These are phyloP conservation scores for Fusarium sambucinum DNA, from an alignment of 2,329 filamentous ascomycete species.

Conservation along the genomic window DNA sequence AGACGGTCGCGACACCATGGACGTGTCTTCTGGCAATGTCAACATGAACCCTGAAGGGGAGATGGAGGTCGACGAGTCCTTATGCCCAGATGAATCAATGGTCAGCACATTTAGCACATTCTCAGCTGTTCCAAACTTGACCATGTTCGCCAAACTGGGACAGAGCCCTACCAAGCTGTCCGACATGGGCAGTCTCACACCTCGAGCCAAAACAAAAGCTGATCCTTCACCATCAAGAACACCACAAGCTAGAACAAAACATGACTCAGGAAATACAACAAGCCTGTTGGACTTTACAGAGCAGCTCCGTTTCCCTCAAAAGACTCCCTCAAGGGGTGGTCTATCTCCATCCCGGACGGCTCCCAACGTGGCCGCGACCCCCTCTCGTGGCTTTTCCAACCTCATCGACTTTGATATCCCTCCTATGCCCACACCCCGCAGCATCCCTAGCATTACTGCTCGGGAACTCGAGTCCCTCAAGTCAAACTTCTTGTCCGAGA, in stretches of 20 bases:
- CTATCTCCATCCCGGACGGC: constrained; percentile 51
- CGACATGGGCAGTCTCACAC: constrained; percentile 55
- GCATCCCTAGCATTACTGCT: constrained; percentile 89
- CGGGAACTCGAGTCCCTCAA: constrained; percentile 94
- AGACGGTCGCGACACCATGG: constrained; percentile 49
- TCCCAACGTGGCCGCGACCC: constrained; percentile 56
- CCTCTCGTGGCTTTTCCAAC: constrained; percentile 69
- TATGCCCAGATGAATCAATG: constrained; percentile 76
- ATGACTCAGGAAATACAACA: constrained; percentile 72
- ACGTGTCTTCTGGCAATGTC: constrained; percentile 41
- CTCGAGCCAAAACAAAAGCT: constrained; percentile 50
- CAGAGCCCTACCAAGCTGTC: constrained; percentile 71
- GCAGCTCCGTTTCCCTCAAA: constrained; percentile 66
- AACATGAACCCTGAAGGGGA: constrained; percentile 46
- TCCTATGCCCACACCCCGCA: constrained; percentile 91
- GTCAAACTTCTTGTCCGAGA: constrained; percentile 89
- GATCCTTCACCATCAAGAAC: constrained; percentile 54
- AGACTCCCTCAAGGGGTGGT: constrained; percentile 60
- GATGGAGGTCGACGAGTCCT: constrained; percentile 53
- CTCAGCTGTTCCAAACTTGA: constrained; percentile 89
- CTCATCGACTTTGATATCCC: constrained; percentile 85
- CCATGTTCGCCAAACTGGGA: constrained; percentile 80
- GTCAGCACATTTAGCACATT: constrained; percentile 90
- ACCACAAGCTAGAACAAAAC: constrained; percentile 50
- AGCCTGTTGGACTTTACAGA: constrained; percentile 93